These are phyloP conservation scores for Apophysomyces elegans DNA, from an alignment of 371 early-diverging fungal species.

Conservation along the genomic window DNA sequence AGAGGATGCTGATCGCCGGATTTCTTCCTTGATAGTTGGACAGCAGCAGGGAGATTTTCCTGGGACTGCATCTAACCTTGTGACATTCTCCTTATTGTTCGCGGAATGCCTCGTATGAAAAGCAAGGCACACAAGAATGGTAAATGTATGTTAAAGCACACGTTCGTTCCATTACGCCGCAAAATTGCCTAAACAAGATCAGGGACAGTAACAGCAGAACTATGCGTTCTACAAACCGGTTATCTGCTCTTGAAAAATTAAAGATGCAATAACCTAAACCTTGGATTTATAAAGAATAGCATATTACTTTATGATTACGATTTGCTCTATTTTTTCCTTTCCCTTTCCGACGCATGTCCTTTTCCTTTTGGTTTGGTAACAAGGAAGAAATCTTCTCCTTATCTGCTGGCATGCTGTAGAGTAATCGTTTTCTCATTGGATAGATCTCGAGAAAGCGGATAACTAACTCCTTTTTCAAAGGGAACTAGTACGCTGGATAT, in stretches of 20 bases:
- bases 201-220: background rate
- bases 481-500: background rate
- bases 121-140: slow-evolving; percentile 4
- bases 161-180: slow-evolving; percentile 2
- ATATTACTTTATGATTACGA: no score
- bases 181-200: background rate
- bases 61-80: slow-evolving; percentile 7
- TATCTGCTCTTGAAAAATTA: background rate
- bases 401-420: background rate
- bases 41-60: slow-evolving; percentile 5
- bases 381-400: slow-evolving; percentile 3
- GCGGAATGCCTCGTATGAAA: slow-evolving; percentile 3
- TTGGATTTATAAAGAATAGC: no score
- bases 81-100: slow-evolving; percentile 4
- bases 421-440: background rate
- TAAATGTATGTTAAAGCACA: slow-evolving; percentile 3
- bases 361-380: background rate
- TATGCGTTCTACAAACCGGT: slow-evolving; percentile 5
- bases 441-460: background rate
- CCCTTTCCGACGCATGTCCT: background rate
- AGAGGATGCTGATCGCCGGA: background rate
- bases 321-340: slow-evolving; percentile 7
- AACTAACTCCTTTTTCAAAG: no score
- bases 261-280: background rate
- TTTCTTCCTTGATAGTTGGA: slow-evolving; percentile 7